These are phyloP conservation scores for Cyclotella baltica DNA, from an alignment of 108 stramenopile species.

Conservation along the genomic window DNA sequence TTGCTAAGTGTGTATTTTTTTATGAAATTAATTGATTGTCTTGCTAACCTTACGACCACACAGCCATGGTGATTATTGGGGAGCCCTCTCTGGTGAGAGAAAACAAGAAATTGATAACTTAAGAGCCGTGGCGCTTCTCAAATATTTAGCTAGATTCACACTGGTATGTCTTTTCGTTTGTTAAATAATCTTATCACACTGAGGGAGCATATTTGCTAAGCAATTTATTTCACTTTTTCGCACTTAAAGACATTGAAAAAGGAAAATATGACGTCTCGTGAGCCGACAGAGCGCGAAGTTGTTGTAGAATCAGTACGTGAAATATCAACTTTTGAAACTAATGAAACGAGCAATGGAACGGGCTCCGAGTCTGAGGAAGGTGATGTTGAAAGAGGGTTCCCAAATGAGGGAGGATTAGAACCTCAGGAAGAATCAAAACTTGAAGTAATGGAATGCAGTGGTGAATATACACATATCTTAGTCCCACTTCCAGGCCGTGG, in stretches of 20 bases:
- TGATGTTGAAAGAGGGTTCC: constrained; percentile 14
- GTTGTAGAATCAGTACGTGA: background rate
- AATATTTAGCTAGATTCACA: constrained; percentile 23
- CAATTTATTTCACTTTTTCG: background rate
- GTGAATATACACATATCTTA: constrained; percentile 28
- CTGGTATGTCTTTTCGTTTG: constrained; percentile 13
- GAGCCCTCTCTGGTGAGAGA: constrained; percentile 14
- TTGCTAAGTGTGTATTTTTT: background rate
- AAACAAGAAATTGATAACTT: constrained; percentile 35
- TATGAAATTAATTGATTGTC: background rate
- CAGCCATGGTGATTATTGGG: constrained; percentile 20
- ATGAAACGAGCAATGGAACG: background rate
- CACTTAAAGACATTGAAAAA: constrained; percentile 7
- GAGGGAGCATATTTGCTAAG: background rate
- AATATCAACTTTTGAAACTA: background rate
- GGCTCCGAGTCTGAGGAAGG: background rate
- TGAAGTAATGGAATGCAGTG: constrained; percentile 11
- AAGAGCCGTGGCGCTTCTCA: constrained; percentile 16
- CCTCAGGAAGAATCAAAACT: background rate
- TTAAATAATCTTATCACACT: background rate
- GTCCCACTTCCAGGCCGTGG: constrained; percentile 13
- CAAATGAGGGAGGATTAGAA: background rate
- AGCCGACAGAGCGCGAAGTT: background rate
- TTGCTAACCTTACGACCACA: background rate
- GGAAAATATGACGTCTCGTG: constrained; percentile 4